Evolutionary conservation across 2,329 filamentous ascomycete species (phyloP), one percentile per base, ranked within the genome.

Genomic region (Epichloe gansuensis): DNA sequence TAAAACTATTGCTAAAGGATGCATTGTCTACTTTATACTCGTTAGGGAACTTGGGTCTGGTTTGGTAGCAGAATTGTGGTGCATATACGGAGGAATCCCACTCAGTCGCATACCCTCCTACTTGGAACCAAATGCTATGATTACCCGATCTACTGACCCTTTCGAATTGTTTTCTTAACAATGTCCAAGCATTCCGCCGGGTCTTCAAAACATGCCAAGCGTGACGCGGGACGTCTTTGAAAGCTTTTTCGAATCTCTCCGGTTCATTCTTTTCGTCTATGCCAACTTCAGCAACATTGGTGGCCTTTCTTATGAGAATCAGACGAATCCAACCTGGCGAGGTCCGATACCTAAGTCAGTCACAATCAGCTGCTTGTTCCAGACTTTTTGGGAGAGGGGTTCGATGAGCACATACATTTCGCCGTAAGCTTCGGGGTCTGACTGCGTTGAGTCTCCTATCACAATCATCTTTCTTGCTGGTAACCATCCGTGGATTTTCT

Each of bases 361-460:
- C 3, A 3, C 44, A 51, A 65, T 59, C 35, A 52, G 44, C 42
- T 34, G 13, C 13, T 15, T 13, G n/a, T 9, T 42, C n/a, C 17
- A 12, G 12, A 21, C 23, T 28, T 37, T 13, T 25, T 5, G 13
- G 28, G n/a, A 53, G 9, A 21, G 34, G 12, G 3, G n/a, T 39
- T 17, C 7, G 4, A 17, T 34, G 31, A 54, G 1, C 31, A 67
- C 75, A 67, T 77, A 90, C 68, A 88, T 82, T 59, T 91, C 83
- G 31, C 84, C 91, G 63, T 96, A 97, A 0, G 88, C 81, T 65
- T 97, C 91, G 0, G 91, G 91, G 61, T 97, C 91, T 28, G 81
- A 85, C 68, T 96, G 91, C 0, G 91, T 96, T 41, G 85, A 91
- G 68, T 97, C 91, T 1, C 91, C 91, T 58, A 97, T 83, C 59